Base-by-base conservation (phyloP, 306 rosid genomes). In the Potentilla sterilis region DNA sequence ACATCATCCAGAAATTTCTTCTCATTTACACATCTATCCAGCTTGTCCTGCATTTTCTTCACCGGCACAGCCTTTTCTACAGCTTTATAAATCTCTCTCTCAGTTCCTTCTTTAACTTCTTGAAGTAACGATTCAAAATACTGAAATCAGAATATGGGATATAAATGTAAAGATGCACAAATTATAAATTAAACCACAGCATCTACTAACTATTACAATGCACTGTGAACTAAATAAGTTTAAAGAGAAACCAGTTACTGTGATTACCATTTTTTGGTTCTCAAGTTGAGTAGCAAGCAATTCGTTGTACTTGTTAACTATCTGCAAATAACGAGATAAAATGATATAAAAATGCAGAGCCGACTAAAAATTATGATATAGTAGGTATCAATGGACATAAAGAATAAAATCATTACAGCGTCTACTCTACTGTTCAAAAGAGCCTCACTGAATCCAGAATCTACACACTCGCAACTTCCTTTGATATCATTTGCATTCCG, bases 401-500 rank as follows among this genome's bases (percentile, higher is more conserved):
- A 77, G 72, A 46, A 59, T 13, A 37, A 72, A 69, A 70, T 52
- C 81, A 83, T 91, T 95, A 95, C 98, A 77, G 96, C 95, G 80
- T 95, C 97, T 3, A 92, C 98, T 92, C 80, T 92, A 85, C 97
- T 95, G 84, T 88, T 89, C 84, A 86, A 85, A 79, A 92, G 88
- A 67, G 93, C 93, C 81, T 92, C 98, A 21, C 82, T 90, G 79
- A 85, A 83, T 72, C 85, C 92, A 83, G 84, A 79, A 85, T 95
- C 98, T 75, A 68, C 80, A 65, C 89, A 83, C 72, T 86, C 89
- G 78, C 98, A 93, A 63, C 88, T 88, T 83, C 85, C 89, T 71
- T 92, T 89, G 43, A 84, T 88, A 73, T 74, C 79, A 78, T 79
- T 89, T 24, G 85, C 75, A 62, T 85, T 86, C 42, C 44, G 43